Evolutionary conservation across 2,329 filamentous ascomycete species (phyloP).

Genomic region (Pseudopithomyces maydicus): DNA sequence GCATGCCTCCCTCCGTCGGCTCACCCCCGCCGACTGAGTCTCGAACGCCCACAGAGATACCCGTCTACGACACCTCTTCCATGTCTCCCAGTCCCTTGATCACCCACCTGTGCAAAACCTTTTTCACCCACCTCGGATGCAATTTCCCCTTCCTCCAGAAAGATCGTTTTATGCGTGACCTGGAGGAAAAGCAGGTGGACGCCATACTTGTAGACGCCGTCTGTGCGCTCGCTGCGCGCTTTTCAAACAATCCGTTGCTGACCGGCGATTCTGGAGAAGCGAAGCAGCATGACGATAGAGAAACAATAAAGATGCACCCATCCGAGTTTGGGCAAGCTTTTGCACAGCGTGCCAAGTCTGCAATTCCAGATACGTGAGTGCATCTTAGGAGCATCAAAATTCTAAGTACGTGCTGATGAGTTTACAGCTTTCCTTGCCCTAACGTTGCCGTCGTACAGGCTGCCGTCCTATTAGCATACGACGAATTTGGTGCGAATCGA

Average conservation of each 20-base stretch:
- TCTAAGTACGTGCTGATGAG: neutral
- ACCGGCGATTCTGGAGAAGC: slow-evolving; percentile 56
- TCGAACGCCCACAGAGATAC: slow-evolving; percentile 54
- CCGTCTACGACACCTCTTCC: slow-evolving; percentile 77
- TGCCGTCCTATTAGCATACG: slow-evolving; percentile 81
- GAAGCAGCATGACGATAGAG: slow-evolving; percentile 29
- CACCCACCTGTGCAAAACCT: slow-evolving; percentile 75
- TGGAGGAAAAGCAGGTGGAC: slow-evolving; percentile 81
- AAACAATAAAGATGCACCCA: slow-evolving; percentile 36
- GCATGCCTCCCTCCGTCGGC: slow-evolving; percentile 32
- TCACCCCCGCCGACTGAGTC: slow-evolving; percentile 44
- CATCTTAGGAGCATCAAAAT: neutral
- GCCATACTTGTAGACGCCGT: slow-evolving; percentile 86
- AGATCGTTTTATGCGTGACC: slow-evolving; percentile 72
- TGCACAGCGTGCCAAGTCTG: slow-evolving; percentile 80
- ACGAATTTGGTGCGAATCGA: slow-evolving; percentile 85
- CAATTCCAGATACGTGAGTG: slow-evolving; percentile 70
- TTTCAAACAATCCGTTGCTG: slow-evolving; percentile 67
- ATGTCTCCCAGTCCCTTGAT: slow-evolving; percentile 76
- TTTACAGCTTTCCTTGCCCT: slow-evolving; percentile 71
- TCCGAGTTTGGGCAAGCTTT: slow-evolving; percentile 79
- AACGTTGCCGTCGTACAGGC: slow-evolving; percentile 84
- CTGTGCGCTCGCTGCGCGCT: slow-evolving; percentile 80
- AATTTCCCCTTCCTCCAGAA: slow-evolving; percentile 83
- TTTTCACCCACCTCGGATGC: slow-evolving; percentile 82